Base-by-base conservation (phyloP, 2,329 filamentous ascomycete species). In the Pleoardoris graminearum region DNA sequence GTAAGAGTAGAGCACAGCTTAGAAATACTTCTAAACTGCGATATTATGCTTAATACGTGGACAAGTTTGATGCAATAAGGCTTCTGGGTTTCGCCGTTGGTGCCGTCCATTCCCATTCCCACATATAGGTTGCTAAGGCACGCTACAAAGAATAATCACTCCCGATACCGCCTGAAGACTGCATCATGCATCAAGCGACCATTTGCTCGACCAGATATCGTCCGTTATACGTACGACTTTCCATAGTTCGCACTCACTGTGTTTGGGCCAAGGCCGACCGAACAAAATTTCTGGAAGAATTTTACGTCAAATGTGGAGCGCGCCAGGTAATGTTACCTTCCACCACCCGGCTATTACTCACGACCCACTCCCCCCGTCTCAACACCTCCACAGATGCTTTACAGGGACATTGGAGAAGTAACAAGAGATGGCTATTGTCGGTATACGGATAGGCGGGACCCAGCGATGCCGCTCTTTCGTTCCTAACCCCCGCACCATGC, bases 281-380 rank as follows among this genome's bases (percentile, higher is more conserved):
- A 58, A 53, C 55, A 62, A 59, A n/a, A 61, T 63, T 66, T 64
- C 57, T 57, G 36, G 59, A 67, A 66, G 59, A 61, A 19, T 66
- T 66, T 68, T 67, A 63, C 61, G 59, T 67, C 50, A 68, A 59
- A 63, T 66, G 65, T 69, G 66, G 66, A 64, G 55, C 65, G 37
- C 17, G 30, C 22, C 27, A 54, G 50, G 57, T 61, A 42, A 57
- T 57, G 48, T 54, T 57, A 53, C 61, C 54, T 62, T 53, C 50
- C 51, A 55, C 39, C 49, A 51, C 48, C 54, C 51, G 57, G 55
- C 65, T 62, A 67, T 69, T 66, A 67, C 57, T 60, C 61, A 44
- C 52, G 61, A 60, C 62, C 65, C 66, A 69, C 65, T 48, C 35
- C 29, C 39, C 50, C 60, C 57, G 60, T 58, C 41, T 57, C 60